Conservation (phyloP, 148 eudicot species). For the Drosera capensis region DNA sequence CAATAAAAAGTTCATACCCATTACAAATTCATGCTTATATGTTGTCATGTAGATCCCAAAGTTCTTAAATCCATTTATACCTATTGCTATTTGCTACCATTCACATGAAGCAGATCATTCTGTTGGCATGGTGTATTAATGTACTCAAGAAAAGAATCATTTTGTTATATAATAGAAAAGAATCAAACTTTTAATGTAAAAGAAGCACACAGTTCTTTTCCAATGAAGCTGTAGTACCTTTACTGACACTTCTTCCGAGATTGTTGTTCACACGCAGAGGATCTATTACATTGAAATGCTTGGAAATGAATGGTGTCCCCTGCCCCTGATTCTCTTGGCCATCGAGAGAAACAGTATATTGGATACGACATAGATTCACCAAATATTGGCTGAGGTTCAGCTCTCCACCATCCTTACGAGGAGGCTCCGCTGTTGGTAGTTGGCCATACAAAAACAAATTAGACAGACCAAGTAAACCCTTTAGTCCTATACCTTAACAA, state of each 20-base stretch:
- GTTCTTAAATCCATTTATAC: too few species aligned
- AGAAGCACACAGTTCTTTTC: neutral
- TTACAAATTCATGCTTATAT: too few species aligned
- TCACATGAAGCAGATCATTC: too few species aligned
- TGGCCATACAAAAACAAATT: constrained; percentile 3
- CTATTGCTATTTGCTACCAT: too few species aligned
- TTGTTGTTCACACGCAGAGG: constrained; percentile 84
- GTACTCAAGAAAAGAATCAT: too few species aligned
- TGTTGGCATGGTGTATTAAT: too few species aligned
- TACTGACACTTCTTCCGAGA: constrained; percentile 90
- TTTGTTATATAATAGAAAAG: too few species aligned
- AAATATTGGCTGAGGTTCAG: constrained; percentile 59
- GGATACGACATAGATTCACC: constrained; percentile 66
- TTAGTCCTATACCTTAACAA: neutral
- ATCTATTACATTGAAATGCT: constrained; percentile 86
- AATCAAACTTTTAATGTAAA: neutral
- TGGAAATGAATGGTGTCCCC: constrained; percentile 59
- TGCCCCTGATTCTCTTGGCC: constrained; percentile 79
- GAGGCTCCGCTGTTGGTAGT: constrained; percentile 61
- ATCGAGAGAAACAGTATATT: constrained; percentile 58
- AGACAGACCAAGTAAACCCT: constrained; percentile 4
- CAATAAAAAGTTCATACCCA: neutral
- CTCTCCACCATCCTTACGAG: constrained; percentile 63
- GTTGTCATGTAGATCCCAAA: too few species aligned
- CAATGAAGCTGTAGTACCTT: constrained; percentile 33